Conservation (phyloP, 495 filamentous ascomycete species). For the Staphylotrichum tortipilum region DNA sequence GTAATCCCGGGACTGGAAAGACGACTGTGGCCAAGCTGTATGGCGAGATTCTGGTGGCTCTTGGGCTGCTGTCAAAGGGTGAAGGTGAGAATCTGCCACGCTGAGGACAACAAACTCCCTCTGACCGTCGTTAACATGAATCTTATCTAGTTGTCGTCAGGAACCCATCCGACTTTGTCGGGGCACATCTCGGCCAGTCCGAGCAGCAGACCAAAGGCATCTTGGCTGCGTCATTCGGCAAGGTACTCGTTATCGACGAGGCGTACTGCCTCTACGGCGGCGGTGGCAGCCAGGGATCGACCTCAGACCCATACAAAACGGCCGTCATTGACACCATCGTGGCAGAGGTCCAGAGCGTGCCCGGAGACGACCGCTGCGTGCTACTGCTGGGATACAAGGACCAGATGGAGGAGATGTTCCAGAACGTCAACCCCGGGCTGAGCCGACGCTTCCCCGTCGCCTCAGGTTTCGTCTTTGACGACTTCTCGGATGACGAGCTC, state of each 20-base stretch:
- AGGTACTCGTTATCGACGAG: constrained; percentile 72
- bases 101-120: background rate
- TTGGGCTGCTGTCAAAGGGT: constrained; percentile 53
- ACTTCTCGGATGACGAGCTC: constrained; percentile 55
- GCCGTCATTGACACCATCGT: constrained; percentile 75
- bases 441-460: constrained; percentile 58
- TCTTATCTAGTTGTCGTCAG: constrained; percentile 50
- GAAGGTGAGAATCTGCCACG: constrained; percentile 42
- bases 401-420: constrained; percentile 72
- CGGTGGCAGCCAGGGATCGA: constrained; percentile 6
- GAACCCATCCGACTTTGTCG: constrained; percentile 68
- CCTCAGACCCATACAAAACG: constrained; percentile 49
- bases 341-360: constrained; percentile 67
- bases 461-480: constrained; percentile 60
- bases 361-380: constrained; percentile 71
- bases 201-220: constrained; percentile 67
- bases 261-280: constrained; percentile 50
- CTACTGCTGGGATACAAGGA: constrained; percentile 69
- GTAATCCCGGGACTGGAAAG: constrained; percentile 67
- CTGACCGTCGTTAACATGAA: background rate
- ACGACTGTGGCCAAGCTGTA: constrained; percentile 70
- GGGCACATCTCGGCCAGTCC: constrained; percentile 52
- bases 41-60: constrained; percentile 52
- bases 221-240: constrained; percentile 54
- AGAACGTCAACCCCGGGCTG: constrained; percentile 70